These are phyloP conservation scores for Corniculantispora saksenae DNA, from an alignment of 2,329 filamentous ascomycete genomes.

Conservation along the genomic window DNA sequence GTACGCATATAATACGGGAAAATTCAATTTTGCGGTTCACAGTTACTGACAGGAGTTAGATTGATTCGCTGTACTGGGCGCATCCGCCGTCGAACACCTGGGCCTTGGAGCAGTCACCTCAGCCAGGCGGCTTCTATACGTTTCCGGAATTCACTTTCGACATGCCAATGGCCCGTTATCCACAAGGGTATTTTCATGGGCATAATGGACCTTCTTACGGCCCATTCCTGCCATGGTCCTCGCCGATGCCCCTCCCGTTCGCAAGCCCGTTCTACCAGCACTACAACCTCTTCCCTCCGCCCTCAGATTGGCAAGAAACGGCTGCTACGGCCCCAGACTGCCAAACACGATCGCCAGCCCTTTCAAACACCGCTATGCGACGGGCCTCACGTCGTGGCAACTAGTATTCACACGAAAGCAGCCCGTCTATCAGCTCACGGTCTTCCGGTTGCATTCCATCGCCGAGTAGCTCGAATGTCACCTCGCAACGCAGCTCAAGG, in stretches of 20 bases:
- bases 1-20: background rate
- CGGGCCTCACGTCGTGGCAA: slow-evolving; percentile 15
- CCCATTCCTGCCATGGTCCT: background rate
- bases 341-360: background rate
- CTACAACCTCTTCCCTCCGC: background rate
- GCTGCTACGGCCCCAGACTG: background rate
- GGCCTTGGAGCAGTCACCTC: background rate
- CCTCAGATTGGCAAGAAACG: background rate
- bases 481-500: background rate
- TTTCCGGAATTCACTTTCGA: background rate
- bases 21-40: too few relatives aligned
- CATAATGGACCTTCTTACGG: background rate
- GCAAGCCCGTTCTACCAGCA: slow-evolving; percentile 1
- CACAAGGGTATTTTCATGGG: background rate
- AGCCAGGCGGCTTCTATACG: background rate
- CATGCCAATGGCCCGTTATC: background rate
- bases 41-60: background rate
- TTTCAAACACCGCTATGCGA: background rate
- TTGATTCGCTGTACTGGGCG: background rate
- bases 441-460: slow-evolving; percentile 2
- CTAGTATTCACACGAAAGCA: slow-evolving; percentile 19
- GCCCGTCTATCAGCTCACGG: slow-evolving; percentile 14
- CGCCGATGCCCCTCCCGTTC: background rate
- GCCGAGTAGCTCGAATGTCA: background rate
- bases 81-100: background rate